Conservation (phyloP, 495 filamentous ascomycete genomes). For the Penicillium roqueforti region DNA sequence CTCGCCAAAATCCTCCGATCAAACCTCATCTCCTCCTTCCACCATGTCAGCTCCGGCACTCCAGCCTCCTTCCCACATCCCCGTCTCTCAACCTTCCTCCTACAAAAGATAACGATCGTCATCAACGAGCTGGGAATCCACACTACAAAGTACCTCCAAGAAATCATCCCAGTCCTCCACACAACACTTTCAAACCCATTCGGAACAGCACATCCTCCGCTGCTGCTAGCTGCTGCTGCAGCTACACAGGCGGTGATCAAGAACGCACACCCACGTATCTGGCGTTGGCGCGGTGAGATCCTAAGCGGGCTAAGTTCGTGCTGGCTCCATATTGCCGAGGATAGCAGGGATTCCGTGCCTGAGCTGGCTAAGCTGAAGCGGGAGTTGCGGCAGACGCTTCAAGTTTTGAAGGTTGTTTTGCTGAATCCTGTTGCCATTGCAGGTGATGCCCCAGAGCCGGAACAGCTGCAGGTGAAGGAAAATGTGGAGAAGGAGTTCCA, state of each 20-base stretch:
- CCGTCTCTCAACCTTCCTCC: conserved; percentile 49
- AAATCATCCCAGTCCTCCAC: conserved; percentile 64
- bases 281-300: conserved; percentile 62
- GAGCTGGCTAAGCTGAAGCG: conserved; percentile 34
- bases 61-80: conserved; percentile 42
- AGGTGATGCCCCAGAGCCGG: conserved; percentile 11
- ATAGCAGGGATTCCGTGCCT: conserved; percentile 20
- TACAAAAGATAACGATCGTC: conserved; percentile 50
- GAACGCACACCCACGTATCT: conserved; percentile 70
- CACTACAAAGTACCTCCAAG: conserved; percentile 70
- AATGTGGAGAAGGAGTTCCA: conserved; percentile 30
- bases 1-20: conserved; percentile 35
- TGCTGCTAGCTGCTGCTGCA: conserved; percentile 51
- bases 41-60: conserved; percentile 48
- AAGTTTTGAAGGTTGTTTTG: conserved; percentile 35
- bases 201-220: conserved; percentile 49
- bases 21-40: conserved; percentile 45
- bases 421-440: conserved; percentile 23
- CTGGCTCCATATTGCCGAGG: conserved; percentile 59
- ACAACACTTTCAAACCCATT: conserved; percentile 67
- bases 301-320: conserved; percentile 59
- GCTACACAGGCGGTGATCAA: conserved; percentile 57
- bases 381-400: conserved; percentile 44
- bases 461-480: conserved; percentile 24
- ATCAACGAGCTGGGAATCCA: conserved; percentile 61